Evolutionary conservation across 2,329 filamentous ascomycete genomes (phyloP), one percentile per base, ranked within the genome.

Genomic region (Ceratocystis destructans): DNA sequence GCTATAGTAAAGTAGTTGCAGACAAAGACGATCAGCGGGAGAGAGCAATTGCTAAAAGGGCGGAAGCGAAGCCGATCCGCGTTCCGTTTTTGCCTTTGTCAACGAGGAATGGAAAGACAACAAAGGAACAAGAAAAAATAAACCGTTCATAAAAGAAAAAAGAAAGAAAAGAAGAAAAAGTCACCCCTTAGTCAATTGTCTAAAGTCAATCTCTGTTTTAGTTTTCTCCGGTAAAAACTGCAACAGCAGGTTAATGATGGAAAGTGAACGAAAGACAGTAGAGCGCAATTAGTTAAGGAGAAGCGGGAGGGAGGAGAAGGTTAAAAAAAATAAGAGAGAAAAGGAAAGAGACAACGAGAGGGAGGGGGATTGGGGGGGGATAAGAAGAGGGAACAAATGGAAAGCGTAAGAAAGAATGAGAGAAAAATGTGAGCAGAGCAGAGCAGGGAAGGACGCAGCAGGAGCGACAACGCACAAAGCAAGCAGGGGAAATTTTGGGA

Each of bases 61-160:
- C 41, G 28, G 59, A 66, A 57, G 57, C 57, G 57, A 53, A 41
- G 22, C 64, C 57, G 64, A 62, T 66, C 59, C 64, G 44, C 20
- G 57, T 62, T 53, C 55, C 55, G 64, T 53, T 62, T n/a, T 48
- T 63, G 25, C 37, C 64, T 57, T 55, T 53, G 63, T 57, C 28
- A 31, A 55, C 22, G 31, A 57, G 50, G 50, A 64, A 62, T 62
- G 20, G 57, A 53, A 69, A 68, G 65, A 63, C 62, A 64, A 20
- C 57, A 62, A 68, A 68, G 64, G 67, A 69, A 68, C 64, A 64
- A 65, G 65, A 25, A 25, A 67, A 69, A 65, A 63, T 62, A 61
- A 66, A 64, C 3, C 10, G 37, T 41, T 41, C 37, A 41, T 41
- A 66, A 55, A 68, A 68, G 64, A 68, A 69, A 61, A 66, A 64